Evolutionary conservation across 2,329 filamentous ascomycete genomes (phyloP).

Genomic region (Phaeophleospora eucalypticola): DNA sequence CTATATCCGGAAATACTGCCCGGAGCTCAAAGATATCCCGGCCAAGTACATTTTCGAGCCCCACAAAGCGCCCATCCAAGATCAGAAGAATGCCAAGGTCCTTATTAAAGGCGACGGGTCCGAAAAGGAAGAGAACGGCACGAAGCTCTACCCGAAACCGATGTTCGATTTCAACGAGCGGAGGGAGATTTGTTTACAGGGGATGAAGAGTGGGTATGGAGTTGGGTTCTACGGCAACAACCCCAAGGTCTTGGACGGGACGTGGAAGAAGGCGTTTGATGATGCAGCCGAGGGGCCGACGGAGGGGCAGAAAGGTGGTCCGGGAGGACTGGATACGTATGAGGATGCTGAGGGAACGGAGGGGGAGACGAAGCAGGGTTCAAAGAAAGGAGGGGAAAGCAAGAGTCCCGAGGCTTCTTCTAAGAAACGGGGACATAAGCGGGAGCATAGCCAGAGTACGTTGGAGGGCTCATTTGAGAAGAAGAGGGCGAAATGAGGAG

Average conservation of each 20-base stretch:
- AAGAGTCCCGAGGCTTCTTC: constrained; percentile 10
- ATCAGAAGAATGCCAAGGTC: constrained; percentile 66
- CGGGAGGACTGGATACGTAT: constrained; percentile 34
- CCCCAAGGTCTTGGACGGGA: constrained; percentile 58
- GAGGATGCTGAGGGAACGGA: constrained; percentile 22
- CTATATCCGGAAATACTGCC: constrained; percentile 62
- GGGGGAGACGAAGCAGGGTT: constrained; percentile 9
- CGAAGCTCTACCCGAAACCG: constrained; percentile 61
- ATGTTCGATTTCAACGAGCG: constrained; percentile 71
- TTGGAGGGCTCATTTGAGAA: constrained; percentile 32
- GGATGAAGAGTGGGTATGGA: constrained; percentile 67
- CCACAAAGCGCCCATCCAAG: constrained; percentile 65
- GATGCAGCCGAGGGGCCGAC: constrained; percentile 46
- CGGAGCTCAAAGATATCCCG: constrained; percentile 59
- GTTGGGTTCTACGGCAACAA: constrained; percentile 63
- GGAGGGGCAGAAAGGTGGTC: constrained; percentile 36
- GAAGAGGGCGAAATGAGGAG: constrained; percentile 21
- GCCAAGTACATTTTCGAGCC: constrained; percentile 75
- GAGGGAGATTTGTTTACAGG: constrained; percentile 59
- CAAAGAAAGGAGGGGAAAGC: constrained; percentile 6
- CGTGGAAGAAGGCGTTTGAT: constrained; percentile 49
- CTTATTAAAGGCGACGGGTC: constrained; percentile 52
- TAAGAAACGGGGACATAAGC: constrained; percentile 25
- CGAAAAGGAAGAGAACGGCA: constrained; percentile 38
- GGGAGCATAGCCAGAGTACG: constrained; percentile 32